Base-by-base conservation (phyloP, 768 basidiomycete genomes). In the Termitomyces sp. region DNA sequence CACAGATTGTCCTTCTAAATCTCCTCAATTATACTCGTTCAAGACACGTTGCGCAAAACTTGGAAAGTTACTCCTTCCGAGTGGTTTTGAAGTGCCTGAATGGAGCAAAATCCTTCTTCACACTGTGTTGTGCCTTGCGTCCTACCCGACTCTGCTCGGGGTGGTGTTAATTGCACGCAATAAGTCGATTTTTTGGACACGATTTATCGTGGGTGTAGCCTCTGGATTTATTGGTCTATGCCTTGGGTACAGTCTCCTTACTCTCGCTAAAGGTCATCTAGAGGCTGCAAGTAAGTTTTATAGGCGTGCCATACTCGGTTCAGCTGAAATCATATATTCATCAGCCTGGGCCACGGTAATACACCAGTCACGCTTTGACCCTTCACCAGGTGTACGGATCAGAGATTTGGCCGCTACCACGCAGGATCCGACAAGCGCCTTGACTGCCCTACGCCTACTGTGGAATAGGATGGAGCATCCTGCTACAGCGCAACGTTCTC, bases 271-370 rank as follows among this genome's bases (percentile, higher is more conserved):
- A 53, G 56, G 63, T 28, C 69, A 71, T 53, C 48, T 76, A 48
- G 75, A 76, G 59, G 73, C 77, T 55, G 67, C 74, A 22, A 70
- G 77, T 78, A 56, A 28, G 72, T 68, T 46, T 43, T 57, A 38
- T 45, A 18, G 22, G 18, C 26, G 4, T 40, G 24, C 24, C 1
- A 38, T 42, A 26, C 35, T 8, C 9, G 38, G 14, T 28, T 54
- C 48, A 16, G 7, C 10, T 49, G 14, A n/a, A 35, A 35, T 20
- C 49, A 45, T 46, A 12, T 10, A 18, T 24, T 56, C 36, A 48
- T 54, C 43, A 78, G 76, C 74, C 2, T 78, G 77, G 76, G 76
- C 76, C 4, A 78, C 76, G 4, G 61, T 78, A 12, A 76, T 78
- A 14, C 75, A 78, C 47, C 74, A 74, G 59, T 76, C 75, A 28